phyloP scores from a whole-genome alignment of 176 grass and related monocot species.

The Saccharum spontaneum region DNA sequence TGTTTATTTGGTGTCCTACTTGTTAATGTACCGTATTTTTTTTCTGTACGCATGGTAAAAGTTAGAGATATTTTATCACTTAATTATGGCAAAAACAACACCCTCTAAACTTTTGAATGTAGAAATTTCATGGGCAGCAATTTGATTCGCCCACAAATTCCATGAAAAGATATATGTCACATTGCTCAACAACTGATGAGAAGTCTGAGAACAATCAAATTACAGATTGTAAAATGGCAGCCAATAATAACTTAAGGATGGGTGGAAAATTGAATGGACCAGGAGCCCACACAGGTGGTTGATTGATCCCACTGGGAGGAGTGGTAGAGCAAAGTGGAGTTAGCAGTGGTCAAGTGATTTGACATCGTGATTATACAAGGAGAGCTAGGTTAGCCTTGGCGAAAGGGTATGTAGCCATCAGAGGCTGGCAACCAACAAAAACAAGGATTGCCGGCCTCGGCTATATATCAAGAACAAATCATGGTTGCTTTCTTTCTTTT shows the following conservation, averaged over 20 bases:
- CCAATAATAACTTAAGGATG: not conserved
- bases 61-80: no score
- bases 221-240: no score
- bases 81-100: no score
- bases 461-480: not conserved
- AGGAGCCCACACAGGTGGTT: not conserved
- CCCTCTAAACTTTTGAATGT: no score
- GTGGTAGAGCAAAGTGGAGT: not conserved
- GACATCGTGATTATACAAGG: not conserved
- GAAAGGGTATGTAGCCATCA: not conserved
- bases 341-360: not conserved
- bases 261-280: not conserved
- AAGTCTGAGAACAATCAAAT: no score
- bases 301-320: conserved; percentile 9
- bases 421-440: not conserved
- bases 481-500: not conserved
- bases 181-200: no score
- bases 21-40: no score
- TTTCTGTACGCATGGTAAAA: no score
- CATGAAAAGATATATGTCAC: no score
- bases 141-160: no score
- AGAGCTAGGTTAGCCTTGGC: not conserved
- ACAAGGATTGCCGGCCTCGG: not conserved
- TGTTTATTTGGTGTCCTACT: no score
- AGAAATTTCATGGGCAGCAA: no score